Conservation (phyloP, 225 moss, liverwort and hornwort genomes). For the Rhytidiadelphus loreus region DNA sequence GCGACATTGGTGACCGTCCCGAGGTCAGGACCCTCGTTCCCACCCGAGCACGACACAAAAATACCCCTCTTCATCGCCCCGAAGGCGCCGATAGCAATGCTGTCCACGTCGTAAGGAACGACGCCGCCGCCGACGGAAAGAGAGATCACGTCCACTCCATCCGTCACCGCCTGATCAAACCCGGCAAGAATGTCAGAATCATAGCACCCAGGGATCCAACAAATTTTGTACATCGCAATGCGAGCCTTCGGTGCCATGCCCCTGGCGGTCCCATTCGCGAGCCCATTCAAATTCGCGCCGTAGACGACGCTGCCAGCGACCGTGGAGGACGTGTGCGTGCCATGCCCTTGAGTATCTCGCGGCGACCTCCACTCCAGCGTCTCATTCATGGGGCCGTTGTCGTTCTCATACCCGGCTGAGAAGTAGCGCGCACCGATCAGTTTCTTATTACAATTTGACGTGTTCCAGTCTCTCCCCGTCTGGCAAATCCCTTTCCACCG, state of each 20-base stretch:
- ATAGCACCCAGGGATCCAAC: not conserved
- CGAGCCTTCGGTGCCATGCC: constrained; percentile 18
- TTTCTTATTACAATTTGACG: not conserved
- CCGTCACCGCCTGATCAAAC: constrained; percentile 29
- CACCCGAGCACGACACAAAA: constrained; percentile 50
- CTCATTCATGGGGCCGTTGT: not conserved
- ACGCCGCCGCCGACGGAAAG: constrained; percentile 35
- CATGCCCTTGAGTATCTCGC: constrained; percentile 55
- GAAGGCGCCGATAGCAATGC: constrained; percentile 46
- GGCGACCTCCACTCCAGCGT: constrained; percentile 24
- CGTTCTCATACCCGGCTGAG: not conserved
- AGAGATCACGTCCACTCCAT: constrained; percentile 73
- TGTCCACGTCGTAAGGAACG: not conserved
- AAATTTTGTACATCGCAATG: constrained; percentile 19
- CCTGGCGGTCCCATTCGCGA: not conserved
- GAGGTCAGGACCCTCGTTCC: constrained; percentile 41
- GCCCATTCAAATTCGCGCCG: not conserved
- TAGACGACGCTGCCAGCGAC: constrained; percentile 8
- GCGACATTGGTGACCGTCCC: constrained; percentile 40
- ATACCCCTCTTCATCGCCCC: constrained; percentile 45
- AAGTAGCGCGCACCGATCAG: constrained; percentile 66
- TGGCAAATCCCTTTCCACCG: constrained; percentile 24
- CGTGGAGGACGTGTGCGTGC: constrained; percentile 70
- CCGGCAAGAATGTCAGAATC: constrained; percentile 6
- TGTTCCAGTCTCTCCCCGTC: not conserved